Percentiles rank a stretch among this genome's conserved stretches.
phyloP scores from a whole-genome alignment of 805 yeast species.

The Ogataea pini region DNA sequence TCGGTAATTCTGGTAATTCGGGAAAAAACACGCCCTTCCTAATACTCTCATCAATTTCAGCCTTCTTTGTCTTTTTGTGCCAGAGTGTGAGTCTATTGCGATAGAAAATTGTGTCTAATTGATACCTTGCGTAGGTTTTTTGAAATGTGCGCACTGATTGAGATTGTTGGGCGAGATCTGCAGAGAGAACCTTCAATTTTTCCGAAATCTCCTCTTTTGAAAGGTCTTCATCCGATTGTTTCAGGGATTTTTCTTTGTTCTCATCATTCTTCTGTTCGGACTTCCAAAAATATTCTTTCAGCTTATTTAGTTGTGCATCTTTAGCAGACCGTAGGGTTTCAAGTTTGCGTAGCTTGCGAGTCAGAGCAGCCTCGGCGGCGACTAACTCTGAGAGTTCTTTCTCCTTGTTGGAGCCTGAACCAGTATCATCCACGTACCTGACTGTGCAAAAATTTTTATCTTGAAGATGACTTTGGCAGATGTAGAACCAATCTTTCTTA shows the following conservation, averaged over 20 bases:
- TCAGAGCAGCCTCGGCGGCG: conserved; percentile 26
- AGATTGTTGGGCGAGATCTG: conserved; percentile 11
- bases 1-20: conserved; percentile 1
- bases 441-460: conserved; percentile 47
- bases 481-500: conserved; percentile 52
- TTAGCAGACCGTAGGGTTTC: conserved; percentile 27
- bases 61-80: conserved; percentile 36
- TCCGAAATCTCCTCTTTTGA: conserved; percentile 10
- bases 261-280: conserved; percentile 8
- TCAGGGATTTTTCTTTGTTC: neutral
- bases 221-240: conserved; percentile 10
- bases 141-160: conserved; percentile 24
- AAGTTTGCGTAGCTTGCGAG: conserved; percentile 39
- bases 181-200: conserved; percentile 11
- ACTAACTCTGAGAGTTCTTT: conserved; percentile 27
- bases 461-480: conserved; percentile 48
- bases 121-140: conserved; percentile 39
- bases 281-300: conserved; percentile 30
- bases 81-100: conserved; percentile 40
- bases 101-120: conserved; percentile 43
- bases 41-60: conserved; percentile 35
- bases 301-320: conserved; percentile 28
- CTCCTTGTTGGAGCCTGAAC: conserved; percentile 16
- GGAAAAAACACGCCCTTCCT: conserved; percentile 44
- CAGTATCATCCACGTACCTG: conserved; percentile 35